Evolutionary conservation across 768 basidiomycete genomes (phyloP).

Genomic region (Hygrophorus russula): DNA sequence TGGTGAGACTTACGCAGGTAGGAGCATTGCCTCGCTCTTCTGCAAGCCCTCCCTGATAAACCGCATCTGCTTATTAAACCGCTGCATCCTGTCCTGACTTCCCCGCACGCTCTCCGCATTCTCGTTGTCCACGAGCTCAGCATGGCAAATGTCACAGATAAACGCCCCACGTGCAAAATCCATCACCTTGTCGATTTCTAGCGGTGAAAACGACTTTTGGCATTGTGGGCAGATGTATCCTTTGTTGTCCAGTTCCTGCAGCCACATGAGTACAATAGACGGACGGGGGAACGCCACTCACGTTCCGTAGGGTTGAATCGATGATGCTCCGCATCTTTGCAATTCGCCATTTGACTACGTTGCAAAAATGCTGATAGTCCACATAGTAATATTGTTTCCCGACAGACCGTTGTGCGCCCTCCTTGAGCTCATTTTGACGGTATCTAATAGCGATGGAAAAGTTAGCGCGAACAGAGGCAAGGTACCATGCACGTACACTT

Average conservation of each 20-base stretch:
- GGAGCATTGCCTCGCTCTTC: constrained; percentile 77
- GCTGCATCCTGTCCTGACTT: constrained; percentile 90
- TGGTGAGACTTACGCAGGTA: constrained; percentile 56
- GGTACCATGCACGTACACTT: constrained; percentile 34
- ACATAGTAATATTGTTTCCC: constrained; percentile 94
- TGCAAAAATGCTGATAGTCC: constrained; percentile 90
- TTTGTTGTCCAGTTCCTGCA: constrained; percentile 91
- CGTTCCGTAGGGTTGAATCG: constrained; percentile 83
- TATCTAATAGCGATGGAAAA: constrained; percentile 35
- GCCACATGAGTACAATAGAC: not conserved
- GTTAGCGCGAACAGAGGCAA: not conserved
- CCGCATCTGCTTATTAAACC: constrained; percentile 86
- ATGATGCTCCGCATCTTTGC: constrained; percentile 87
- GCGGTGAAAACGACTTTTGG: constrained; percentile 68
- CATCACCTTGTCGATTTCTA: constrained; percentile 80
- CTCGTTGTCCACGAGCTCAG: constrained; percentile 86
- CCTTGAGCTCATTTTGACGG: constrained; percentile 86
- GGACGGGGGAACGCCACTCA: constrained; percentile 22
- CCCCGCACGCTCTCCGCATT: constrained; percentile 76
- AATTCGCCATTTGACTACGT: constrained; percentile 96
- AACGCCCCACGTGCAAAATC: constrained; percentile 57
- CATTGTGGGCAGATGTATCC: constrained; percentile 96
- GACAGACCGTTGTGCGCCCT: constrained; percentile 78
- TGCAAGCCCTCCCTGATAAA: constrained; percentile 81
- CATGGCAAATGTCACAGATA: constrained; percentile 79